Base-by-base conservation (phyloP, 2,329 filamentous ascomycete genomes). In the Trichoderma hamatum region DNA sequence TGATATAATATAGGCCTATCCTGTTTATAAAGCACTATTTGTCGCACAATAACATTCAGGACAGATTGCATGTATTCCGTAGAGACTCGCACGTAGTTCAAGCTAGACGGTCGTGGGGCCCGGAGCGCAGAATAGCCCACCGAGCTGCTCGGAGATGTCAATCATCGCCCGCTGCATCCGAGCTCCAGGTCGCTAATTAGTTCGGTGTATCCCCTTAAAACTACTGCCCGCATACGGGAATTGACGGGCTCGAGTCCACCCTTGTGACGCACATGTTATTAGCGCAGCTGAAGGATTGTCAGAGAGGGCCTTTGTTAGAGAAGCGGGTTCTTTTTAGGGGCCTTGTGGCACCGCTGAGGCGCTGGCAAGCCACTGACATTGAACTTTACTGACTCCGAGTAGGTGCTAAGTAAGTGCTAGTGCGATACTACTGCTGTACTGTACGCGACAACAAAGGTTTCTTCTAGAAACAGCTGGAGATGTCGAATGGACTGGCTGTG, bases 111-210 rank as follows among this genome's bases (percentile, higher is more conserved):
- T 13, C 34, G 49, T 21, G 51, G 49, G 36, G 54, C 54, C 39
- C 64, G 54, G 64, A 16, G 21, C 39, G 28, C 19, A 59, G 39
- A 59, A 51, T 36, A 59, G 46, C 58, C 58, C 34, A 39, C 64
- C 54, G 64, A 58, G 39, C 54, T 24, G 64, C 64, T 67, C 64
- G 64, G 64, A 58, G 64, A 59, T 58, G 54, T 10, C 52, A 34
- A 34, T 13, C 54, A n/a, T 59, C 58, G 64, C 51, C 64, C 64
- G 64, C 30, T 21, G 39, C 54, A 58, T 67, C 64, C 64, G 64
- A 67, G 54, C 62, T 34, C 56, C 54, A 39, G 46, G 39, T 36
- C 28, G 43, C 46, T 26, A 3, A 52, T 26, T 52, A 34, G 26
- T 21, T 43, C 39, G 39, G 39, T n/a, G 9, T 24, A 51, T 34